Percentiles rank a stretch among this genome's conserved stretches.
Evolutionary conservation across 306 rosid species (phyloP).

Genomic region (Begonia loranthoides): DNA sequence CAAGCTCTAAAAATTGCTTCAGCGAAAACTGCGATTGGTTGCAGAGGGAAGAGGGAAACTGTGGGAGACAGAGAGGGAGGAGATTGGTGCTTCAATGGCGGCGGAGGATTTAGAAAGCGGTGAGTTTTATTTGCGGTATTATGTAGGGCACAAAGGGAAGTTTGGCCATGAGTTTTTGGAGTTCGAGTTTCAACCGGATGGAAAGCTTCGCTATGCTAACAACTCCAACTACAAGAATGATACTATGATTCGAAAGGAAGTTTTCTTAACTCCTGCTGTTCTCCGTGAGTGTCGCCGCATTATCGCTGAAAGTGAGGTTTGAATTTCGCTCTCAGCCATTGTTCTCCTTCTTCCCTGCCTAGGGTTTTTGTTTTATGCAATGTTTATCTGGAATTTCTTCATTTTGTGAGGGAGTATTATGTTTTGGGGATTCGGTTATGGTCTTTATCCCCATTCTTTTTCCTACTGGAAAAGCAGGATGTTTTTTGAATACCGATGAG

Average conservation of each 20-base stretch:
- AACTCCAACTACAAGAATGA: slow-evolving; percentile 99
- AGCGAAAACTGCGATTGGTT: too few relatives aligned
- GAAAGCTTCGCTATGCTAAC: slow-evolving; percentile 93
- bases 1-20: too few relatives aligned
- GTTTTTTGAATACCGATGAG: too few relatives aligned
- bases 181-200: slow-evolving; percentile 84
- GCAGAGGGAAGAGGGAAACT: background rate
- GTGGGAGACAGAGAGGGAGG: background rate
- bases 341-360: background rate
- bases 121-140: slow-evolving; percentile 83
- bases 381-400: too few relatives aligned
- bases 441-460: too few relatives aligned
- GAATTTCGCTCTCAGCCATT: background rate
- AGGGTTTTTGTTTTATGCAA: slow-evolving; percentile 2
- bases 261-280: slow-evolving; percentile 85
- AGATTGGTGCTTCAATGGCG: slow-evolving; percentile 20
- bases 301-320: slow-evolving; percentile 83
- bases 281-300: slow-evolving; percentile 91
- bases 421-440: too few relatives aligned
- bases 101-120: slow-evolving; percentile 39
- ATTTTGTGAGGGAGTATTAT: too few relatives aligned
- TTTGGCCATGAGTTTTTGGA: slow-evolving; percentile 92
- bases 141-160: slow-evolving; percentile 90
- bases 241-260: slow-evolving; percentile 95
- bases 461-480: too few relatives aligned